Percentiles rank a stretch among this genome's conserved stretches.
Conservation (phyloP, 306 rosid genomes). For the Vigna reflexopilosa region DNA sequence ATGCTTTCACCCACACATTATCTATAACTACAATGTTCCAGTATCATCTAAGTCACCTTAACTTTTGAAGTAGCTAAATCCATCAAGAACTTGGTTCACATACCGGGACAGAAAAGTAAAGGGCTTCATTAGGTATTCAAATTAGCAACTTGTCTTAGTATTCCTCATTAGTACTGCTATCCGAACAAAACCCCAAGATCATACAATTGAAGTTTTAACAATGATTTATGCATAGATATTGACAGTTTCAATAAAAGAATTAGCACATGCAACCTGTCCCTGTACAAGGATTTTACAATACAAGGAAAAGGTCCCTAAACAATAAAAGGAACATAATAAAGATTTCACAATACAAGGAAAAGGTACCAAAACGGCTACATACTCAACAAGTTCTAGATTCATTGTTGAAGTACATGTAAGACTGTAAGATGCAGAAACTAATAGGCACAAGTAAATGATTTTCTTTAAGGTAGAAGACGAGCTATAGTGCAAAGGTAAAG, state of each 20-base stretch:
- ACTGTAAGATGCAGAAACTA: neutral
- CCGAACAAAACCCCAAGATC: neutral
- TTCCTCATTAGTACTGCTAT: neutral
- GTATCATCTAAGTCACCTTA: neutral
- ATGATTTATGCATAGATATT: neutral
- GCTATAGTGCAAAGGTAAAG: too few species aligned
- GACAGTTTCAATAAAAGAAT: neutral
- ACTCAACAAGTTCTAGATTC: neutral
- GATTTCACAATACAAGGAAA: neutral
- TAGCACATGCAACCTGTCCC: neutral
- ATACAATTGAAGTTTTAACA: neutral
- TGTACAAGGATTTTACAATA: neutral
- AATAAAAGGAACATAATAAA: too few species aligned
- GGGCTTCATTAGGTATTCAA: neutral
- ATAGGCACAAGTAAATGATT: neutral
- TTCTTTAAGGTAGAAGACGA: too few species aligned
- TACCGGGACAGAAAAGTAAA: neutral
- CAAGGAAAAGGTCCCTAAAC: too few species aligned
- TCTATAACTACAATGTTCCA: neutral
- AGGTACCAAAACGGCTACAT: too few species aligned
- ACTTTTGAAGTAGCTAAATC: neutral
- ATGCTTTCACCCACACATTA: constrained; percentile 1
- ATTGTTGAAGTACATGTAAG: neutral
- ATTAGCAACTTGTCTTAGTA: neutral
- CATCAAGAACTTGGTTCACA: neutral